phyloP scores from a whole-genome alignment of 2,329 filamentous ascomycete genomes.

The Hyphodiscus sp. region DNA sequence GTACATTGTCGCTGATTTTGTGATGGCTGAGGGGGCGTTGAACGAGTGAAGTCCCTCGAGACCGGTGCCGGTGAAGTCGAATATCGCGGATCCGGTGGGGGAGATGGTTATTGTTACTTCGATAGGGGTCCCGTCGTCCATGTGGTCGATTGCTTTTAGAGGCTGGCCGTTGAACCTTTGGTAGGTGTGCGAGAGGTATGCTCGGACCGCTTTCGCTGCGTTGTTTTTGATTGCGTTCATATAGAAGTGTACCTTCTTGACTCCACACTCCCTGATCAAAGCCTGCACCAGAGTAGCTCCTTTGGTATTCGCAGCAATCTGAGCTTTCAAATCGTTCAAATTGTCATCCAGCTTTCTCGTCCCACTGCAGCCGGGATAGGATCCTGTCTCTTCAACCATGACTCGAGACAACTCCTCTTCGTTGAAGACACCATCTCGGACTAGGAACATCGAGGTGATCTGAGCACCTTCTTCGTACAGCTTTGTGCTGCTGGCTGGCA shows the following conservation, averaged over 20 bases:
- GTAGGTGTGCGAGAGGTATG: constrained; percentile 61
- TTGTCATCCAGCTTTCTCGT: constrained; percentile 75
- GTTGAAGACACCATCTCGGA: constrained; percentile 70
- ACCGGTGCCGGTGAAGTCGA: constrained; percentile 71
- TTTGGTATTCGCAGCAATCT: constrained; percentile 78
- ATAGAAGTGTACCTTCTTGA: constrained; percentile 54
- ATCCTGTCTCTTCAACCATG: constrained; percentile 11
- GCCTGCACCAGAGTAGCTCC: constrained; percentile 68
- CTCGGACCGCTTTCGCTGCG: constrained; percentile 65
- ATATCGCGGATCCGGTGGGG: constrained; percentile 62
- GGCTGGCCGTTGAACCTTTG: constrained; percentile 58
- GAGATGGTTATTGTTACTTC: constrained; percentile 66
- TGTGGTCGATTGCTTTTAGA: constrained; percentile 66
- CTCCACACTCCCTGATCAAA: constrained; percentile 70
- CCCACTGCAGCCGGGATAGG: constrained; percentile 58
- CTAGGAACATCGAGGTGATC: constrained; percentile 59
- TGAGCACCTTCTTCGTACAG: constrained; percentile 58
- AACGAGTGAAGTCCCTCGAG: constrained; percentile 70
- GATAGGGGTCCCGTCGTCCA: constrained; percentile 78
- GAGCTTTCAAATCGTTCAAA: constrained; percentile 76
- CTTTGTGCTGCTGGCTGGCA: constrained; percentile 69
- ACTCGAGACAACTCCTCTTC: constrained; percentile 54
- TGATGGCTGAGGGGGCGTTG: constrained; percentile 74
- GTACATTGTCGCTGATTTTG: constrained; percentile 77
- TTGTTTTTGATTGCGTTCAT: constrained; percentile 77